These are phyloP conservation scores for Helicostylum pulchrum DNA, from an alignment of 192 early-diverging fungal species.

Conservation along the genomic window DNA sequence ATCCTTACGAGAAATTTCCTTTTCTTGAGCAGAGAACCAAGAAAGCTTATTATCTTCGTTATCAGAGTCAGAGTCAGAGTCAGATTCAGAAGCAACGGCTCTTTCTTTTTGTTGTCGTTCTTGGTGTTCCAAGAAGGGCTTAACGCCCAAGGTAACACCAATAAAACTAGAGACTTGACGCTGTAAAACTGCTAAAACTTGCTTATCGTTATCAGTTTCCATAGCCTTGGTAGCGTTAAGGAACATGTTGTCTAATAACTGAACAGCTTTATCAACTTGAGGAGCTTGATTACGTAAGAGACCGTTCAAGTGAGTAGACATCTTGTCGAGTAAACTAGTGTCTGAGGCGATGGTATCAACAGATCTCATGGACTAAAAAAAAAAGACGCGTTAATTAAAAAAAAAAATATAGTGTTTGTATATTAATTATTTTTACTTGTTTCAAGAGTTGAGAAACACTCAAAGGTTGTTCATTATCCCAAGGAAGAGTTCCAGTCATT, in stretches of 20 bases:
- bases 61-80: neutral
- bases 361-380: slow-evolving; percentile 23
- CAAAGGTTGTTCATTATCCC: slow-evolving; percentile 18
- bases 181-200: slow-evolving; percentile 18
- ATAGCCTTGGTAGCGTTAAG: slow-evolving; percentile 8
- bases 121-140: neutral
- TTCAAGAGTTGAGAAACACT: slow-evolving; percentile 22
- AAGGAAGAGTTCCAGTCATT: slow-evolving; percentile 21
- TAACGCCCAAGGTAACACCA: slow-evolving; percentile 16
- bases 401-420: neutral
- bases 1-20: neutral
- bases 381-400: neutral
- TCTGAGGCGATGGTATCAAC: slow-evolving; percentile 7
- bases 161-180: slow-evolving; percentile 21
- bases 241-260: slow-evolving; percentile 25
- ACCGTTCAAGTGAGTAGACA: slow-evolving; percentile 14
- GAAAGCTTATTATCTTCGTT: slow-evolving; percentile 5
- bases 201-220: slow-evolving; percentile 22
- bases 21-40: neutral
- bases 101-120: neutral
- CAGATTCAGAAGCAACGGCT: neutral
- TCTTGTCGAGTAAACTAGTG: slow-evolving; percentile 3
- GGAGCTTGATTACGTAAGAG: slow-evolving; percentile 13
- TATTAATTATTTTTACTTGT: slow-evolving; percentile 13
- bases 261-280: slow-evolving; percentile 6